Evolutionary conservation across 2,329 filamentous ascomycete species (phyloP).

Genomic region (Neonectria ditissima): DNA sequence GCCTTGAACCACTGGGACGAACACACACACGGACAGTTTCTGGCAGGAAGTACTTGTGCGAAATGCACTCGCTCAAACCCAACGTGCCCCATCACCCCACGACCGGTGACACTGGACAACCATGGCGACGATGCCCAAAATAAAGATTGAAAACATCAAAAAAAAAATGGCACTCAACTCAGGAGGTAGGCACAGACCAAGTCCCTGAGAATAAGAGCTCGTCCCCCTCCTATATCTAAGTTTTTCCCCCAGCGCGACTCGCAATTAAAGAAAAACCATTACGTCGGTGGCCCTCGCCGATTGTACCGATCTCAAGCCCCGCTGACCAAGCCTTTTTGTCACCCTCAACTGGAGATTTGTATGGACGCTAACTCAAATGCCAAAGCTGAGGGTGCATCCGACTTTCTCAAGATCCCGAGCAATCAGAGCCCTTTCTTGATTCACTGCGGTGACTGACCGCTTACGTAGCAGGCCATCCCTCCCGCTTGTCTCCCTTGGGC

Average conservation of each 20-base stretch:
- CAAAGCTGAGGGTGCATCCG: neutral
- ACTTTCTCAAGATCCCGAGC: constrained; percentile 4
- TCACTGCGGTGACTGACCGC: neutral
- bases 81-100: constrained; percentile 5
- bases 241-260: constrained; percentile 5
- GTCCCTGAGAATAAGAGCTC: neutral
- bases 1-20: neutral
- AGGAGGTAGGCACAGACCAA: neutral
- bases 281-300: constrained; percentile 4
- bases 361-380: neutral
- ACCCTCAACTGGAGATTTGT: neutral
- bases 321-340: constrained; percentile 5
- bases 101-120: constrained; percentile 10
- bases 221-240: neutral
- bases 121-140: constrained; percentile 8
- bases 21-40: neutral
- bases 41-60: neutral
- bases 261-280: neutral
- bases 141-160: neutral
- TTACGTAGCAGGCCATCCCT: neutral
- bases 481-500: constrained; percentile 1
- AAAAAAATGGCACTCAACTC: too few species aligned
- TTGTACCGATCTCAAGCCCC: neutral
- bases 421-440: constrained; percentile 3
- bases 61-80: neutral